Evolutionary conservation across 163 green algal genomes (phyloP).

Genomic region (Trebouxia gelatinosa): DNA sequence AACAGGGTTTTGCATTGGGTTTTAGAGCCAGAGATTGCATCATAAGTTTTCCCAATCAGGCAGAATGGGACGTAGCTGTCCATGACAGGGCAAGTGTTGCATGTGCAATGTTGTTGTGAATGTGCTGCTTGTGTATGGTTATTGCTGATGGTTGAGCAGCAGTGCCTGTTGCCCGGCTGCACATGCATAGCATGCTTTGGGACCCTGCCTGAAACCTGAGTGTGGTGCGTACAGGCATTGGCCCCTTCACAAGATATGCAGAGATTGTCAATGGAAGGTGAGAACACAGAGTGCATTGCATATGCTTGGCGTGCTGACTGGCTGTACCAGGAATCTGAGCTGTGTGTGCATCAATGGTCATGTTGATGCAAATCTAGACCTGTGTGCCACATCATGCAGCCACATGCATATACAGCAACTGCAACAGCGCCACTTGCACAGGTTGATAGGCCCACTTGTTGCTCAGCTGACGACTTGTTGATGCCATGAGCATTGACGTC

Average conservation of each 20-base stretch:
- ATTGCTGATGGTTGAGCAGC: not conserved
- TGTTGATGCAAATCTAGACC: too few relatives aligned
- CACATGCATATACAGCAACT: too few relatives aligned
- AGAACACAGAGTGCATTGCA: too few relatives aligned
- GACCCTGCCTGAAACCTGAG: not conserved
- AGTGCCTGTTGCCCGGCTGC: not conserved
- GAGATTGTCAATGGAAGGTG: conserved; percentile 31
- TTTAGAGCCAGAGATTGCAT: too few relatives aligned
- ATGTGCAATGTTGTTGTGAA: not conserved
- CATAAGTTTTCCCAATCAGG: too few relatives aligned
- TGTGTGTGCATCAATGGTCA: too few relatives aligned
- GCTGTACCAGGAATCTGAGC: too few relatives aligned
- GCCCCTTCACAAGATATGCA: conserved; percentile 25
- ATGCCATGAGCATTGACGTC: not conserved
- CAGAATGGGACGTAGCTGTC: too few relatives aligned
- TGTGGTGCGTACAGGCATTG: conserved; percentile 11
- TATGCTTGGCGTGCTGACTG: too few relatives aligned
- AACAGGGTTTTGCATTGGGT: too few relatives aligned
- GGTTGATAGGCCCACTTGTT: not conserved
- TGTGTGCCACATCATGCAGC: too few relatives aligned
- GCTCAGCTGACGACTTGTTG: not conserved
- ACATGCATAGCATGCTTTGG: not conserved
- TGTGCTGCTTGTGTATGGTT: not conserved
- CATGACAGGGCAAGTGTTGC: not conserved
- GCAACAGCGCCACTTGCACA: too few relatives aligned